These are phyloP conservation scores for Chalara sp. DNA, from an alignment of 2,329 filamentous ascomycete genomes.

Conservation along the genomic window DNA sequence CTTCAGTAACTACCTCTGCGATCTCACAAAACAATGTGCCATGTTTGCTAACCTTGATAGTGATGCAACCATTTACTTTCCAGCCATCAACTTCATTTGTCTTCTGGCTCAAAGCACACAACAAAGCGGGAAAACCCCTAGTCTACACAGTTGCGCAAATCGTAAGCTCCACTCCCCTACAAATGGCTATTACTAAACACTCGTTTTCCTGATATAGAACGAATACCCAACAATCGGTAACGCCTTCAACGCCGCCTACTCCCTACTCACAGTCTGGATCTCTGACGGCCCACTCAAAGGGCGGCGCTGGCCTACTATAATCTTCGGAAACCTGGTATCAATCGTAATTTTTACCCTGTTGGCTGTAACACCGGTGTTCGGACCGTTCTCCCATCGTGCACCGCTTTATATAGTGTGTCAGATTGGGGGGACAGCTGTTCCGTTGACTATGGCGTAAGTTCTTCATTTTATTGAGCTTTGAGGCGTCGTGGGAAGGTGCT, in stretches of 20 bases:
- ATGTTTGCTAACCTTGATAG: conserved; percentile 2
- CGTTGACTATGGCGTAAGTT: conserved; percentile 42
- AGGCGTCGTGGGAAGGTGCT: background rate
- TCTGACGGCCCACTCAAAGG: conserved; percentile 55
- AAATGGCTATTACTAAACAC: no score
- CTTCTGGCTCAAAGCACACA: no score
- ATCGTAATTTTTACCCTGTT: conserved; percentile 10
- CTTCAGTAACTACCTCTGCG: conserved; percentile 8
- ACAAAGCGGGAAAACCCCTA: no score
- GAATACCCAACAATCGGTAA: conserved; percentile 14
- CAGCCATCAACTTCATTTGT: conserved; percentile 6
- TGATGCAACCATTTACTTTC: conserved; percentile 11
- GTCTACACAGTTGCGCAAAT: background rate
- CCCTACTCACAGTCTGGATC: conserved; percentile 38
- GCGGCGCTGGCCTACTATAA: conserved; percentile 55
- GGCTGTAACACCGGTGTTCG: conserved; percentile 11
- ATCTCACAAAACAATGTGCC: background rate
- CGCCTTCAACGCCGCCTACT: conserved; percentile 11
- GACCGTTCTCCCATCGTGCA: conserved; percentile 36
- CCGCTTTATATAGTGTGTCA: conserved; percentile 41
- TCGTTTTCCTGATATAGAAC: conserved; percentile 3
- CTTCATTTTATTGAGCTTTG: background rate
- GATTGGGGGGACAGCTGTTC: conserved; percentile 38
- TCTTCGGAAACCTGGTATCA: conserved; percentile 39
- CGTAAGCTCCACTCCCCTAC: no score